Conservation (phyloP, 2,329 filamentous ascomycete species). For the Aspergillus tanneri region DNA sequence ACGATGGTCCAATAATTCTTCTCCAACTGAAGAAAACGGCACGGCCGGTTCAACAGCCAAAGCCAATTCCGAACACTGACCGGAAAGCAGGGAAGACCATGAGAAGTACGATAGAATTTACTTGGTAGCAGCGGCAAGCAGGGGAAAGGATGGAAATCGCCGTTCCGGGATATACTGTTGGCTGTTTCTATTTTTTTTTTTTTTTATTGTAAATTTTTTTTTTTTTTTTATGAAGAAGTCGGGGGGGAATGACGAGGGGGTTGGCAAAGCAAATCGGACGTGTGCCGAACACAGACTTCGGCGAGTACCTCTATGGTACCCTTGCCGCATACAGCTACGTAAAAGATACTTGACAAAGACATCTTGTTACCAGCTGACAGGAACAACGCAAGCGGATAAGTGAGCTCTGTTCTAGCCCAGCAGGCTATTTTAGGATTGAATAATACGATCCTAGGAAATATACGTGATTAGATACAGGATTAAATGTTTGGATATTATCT, state of each 20-base stretch:
- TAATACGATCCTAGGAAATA: too few relatives aligned
- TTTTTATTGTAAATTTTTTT: slow-evolving; percentile 3
- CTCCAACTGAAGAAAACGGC: slow-evolving; percentile 17
- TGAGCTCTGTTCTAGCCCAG: not conserved
- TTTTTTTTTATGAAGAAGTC: not conserved
- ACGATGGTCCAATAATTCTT: slow-evolving; percentile 13
- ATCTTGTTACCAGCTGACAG: slow-evolving; percentile 17
- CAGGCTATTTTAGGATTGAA: not conserved
- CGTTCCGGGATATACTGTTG: slow-evolving; percentile 16
- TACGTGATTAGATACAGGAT: too few relatives aligned
- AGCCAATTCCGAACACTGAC: slow-evolving; percentile 23
- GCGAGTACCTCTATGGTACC: slow-evolving; percentile 17
- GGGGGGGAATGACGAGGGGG: slow-evolving; percentile 10
- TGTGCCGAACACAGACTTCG: slow-evolving; percentile 22
- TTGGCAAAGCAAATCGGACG: slow-evolving; percentile 18
- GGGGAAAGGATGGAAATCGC: slow-evolving; percentile 19
- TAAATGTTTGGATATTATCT: too few relatives aligned
- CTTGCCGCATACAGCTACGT: slow-evolving; percentile 23
- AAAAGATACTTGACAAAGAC: slow-evolving; percentile 20
- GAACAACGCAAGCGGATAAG: slow-evolving; percentile 14
- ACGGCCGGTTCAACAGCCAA: slow-evolving; percentile 19
- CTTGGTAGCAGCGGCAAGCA: slow-evolving; percentile 26
- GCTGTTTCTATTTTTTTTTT: slow-evolving; percentile 4
- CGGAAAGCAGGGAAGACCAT: slow-evolving; percentile 15
- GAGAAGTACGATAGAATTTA: slow-evolving; percentile 17